A percentile compares a stretch with the other conserved stretches of the same genome.
Conservation (phyloP, 1,139 yeast genomes). For the Kodamaea alishanica region DNA sequence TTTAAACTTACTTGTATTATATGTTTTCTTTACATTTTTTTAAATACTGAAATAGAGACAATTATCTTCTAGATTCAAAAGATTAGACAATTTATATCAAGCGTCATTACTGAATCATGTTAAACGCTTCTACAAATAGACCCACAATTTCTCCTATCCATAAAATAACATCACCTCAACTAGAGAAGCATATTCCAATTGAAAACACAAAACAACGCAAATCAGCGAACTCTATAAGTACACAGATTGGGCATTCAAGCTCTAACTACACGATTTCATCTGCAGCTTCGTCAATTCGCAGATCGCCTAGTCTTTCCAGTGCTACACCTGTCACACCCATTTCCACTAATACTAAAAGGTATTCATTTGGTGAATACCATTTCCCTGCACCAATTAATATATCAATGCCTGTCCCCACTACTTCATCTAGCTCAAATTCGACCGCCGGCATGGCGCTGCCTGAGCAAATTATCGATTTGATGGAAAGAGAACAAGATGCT, state of each 20-base stretch:
- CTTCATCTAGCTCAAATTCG: too few species aligned
- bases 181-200: constrained; percentile 3
- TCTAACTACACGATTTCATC: constrained; percentile 12
- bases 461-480: constrained; percentile 54
- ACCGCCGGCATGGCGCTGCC: background rate
- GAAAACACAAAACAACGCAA: constrained; percentile 2
- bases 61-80: too few species aligned
- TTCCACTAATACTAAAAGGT: constrained; percentile 9
- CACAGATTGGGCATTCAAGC: constrained; percentile 1
- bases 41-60: too few species aligned
- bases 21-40: too few species aligned
- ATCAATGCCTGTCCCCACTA: constrained; percentile 1
- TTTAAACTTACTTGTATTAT: too few species aligned
- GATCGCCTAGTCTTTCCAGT: constrained; percentile 13
- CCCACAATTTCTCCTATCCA: too few species aligned
- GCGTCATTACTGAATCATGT: too few species aligned
- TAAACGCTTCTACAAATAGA: too few species aligned
- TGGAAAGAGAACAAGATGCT: constrained; percentile 71
- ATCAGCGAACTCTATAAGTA: constrained; percentile 4
- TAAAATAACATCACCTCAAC: constrained; percentile 3
- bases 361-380: constrained; percentile 9
- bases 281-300: constrained; percentile 9
- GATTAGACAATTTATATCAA: too few species aligned
- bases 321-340: constrained; percentile 11
- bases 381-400: constrained; percentile 8